Conservation (phyloP, 1,284 basidiomycete species). For the Ceratobasidium sp. region DNA sequence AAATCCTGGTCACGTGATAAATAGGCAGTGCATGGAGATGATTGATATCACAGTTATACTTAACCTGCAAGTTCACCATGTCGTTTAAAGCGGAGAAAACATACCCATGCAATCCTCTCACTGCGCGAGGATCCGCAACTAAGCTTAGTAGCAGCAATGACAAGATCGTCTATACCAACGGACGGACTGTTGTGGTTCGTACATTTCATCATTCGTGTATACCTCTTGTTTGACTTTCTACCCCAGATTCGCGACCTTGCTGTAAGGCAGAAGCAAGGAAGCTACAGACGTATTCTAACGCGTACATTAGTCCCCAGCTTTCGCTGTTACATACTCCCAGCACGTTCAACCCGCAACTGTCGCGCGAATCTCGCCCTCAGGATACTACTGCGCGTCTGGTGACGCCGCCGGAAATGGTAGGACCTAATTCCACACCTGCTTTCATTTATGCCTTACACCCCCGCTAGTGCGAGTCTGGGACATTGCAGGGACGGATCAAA, state of each 20-base stretch:
- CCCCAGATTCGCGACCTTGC: slow-evolving; percentile 72
- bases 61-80: slow-evolving; percentile 32
- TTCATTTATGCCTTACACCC: slow-evolving; percentile 18
- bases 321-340: slow-evolving; percentile 76
- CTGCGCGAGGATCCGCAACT: slow-evolving; percentile 79
- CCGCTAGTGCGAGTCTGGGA: slow-evolving; percentile 98
- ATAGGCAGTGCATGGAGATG: background rate
- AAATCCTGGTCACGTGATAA: background rate
- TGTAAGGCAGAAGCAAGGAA: slow-evolving; percentile 54
- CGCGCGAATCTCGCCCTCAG: slow-evolving; percentile 92
- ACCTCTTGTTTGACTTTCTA: background rate
- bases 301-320: slow-evolving; percentile 66
- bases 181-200: slow-evolving; percentile 85
- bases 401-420: slow-evolving; percentile 83
- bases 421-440: slow-evolving; percentile 50
- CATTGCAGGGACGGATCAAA: slow-evolving; percentile 87
- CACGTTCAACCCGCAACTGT: slow-evolving; percentile 90
- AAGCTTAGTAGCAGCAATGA: slow-evolving; percentile 88
- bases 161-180: slow-evolving; percentile 89
- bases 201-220: background rate
- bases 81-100: slow-evolving; percentile 32
- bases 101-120: slow-evolving; percentile 82
- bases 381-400: slow-evolving; percentile 94
- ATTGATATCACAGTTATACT: slow-evolving; percentile 1
- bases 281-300: background rate